Evolutionary conservation across 345 rosid species (phyloP), one percentile per base, ranked within the genome.

Genomic region (Durio zibethinus): DNA sequence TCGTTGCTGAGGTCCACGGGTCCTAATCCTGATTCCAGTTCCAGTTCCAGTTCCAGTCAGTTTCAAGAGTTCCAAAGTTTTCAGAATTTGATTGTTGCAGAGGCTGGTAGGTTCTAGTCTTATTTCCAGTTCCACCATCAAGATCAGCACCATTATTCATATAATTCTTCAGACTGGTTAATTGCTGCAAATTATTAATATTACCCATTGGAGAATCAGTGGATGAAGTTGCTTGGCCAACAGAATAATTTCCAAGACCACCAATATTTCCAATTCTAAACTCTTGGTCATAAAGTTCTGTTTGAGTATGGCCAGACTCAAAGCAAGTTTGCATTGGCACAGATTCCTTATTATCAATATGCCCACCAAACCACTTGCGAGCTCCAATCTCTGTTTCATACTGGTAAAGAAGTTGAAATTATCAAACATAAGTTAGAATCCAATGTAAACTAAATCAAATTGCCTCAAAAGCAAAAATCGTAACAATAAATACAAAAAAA

Each of bases 1-100:
- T 31, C 43, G 82, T n/a, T 78, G 76, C 47, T 68, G 87, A 76
- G 86, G 77, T 73, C 76, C 88, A 33, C 86, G 89, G 75, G 76
- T 42, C 78, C 88, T 87, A 57, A 87, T 80, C 86, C 82, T 87
- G 81, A 89, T 87, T 83, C 90, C 97, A 36, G 88, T 80, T 71
- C 85, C 94, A 75, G 83, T 89, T 52, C 93, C 94, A n/a, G n/a
- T 87, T 83, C 90, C 97, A 36, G 88, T 80, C 94, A 75, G 83
- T 89, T 52, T 92, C 94, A 69, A 88, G 92, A 77, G 23, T 1
- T 33, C 3, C 74, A 40, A 79, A 47, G 67, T 72, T 77, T 64
- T 59, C 84, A 5, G 85, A 72, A 68, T 61, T 60, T 10, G 77
- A 79, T 31, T 42, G 84, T 12, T 78, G 77, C 47, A 68, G 86